phyloP scores from a whole-genome alignment of 1,284 basidiomycete species.

The Cerrena zonata region DNA sequence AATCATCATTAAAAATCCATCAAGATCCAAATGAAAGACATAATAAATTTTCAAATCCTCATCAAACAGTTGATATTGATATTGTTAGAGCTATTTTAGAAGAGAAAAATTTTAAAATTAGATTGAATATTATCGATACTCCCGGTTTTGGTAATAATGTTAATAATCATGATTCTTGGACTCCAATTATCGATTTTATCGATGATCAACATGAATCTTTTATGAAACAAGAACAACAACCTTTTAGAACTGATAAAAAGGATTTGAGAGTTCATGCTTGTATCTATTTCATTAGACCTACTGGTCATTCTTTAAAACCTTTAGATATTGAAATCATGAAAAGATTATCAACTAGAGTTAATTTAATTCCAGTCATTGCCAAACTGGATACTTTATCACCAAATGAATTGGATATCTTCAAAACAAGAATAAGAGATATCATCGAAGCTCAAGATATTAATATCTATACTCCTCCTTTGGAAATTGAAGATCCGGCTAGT shows the following conservation, averaged over 20 bases:
- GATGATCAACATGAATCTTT: conserved; percentile 99
- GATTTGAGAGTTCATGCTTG: conserved; percentile 96
- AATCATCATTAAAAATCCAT: conserved; percentile 87
- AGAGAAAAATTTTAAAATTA: conserved; percentile 98
- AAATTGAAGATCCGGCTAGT: conserved; percentile 71
- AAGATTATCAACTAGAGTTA: conserved; percentile 90
- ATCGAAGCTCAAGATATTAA: conserved; percentile 88
- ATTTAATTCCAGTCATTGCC: conserved; percentile 93
- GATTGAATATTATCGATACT: conserved; percentile 97
- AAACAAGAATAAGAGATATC: conserved; percentile 89
- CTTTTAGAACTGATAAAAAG: conserved; percentile 85
- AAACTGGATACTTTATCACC: conserved; percentile 96
- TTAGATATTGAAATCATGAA: conserved; percentile 99
- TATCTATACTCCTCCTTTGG: conserved; percentile 90
- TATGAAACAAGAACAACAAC: conserved; percentile 99
- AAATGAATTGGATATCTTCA: conserved; percentile 86
- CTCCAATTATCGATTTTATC: conserved; percentile 97
- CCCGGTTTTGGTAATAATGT: conserved; percentile 99
- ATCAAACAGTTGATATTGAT: conserved; percentile 97
- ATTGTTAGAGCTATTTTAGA: conserved; percentile 97
- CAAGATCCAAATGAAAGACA: conserved; percentile 92
- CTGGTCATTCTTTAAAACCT: conserved; percentile 94
- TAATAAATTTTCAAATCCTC: conserved; percentile 93
- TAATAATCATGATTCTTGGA: conserved; percentile 99
- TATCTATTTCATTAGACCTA: conserved; percentile 94